Percentiles rank a stretch among this genome's conserved stretches.
Conservation (phyloP, 176 grass and related monocot genomes). For the Zea mays region Zm-B73-REFERENCE-NAM-5.0 NC_050098.1:59244501-59245000, state of each 20-base stretch:
- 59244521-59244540: constrained; percentile 7
- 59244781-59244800: neutral
- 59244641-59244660: neutral
- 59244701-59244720: constrained; percentile 1
- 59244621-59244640: neutral
- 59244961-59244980: neutral
- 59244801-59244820: neutral
- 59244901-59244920: neutral
- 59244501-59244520: neutral
- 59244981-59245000: constrained; percentile 10
- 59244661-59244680: neutral
- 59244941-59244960: neutral
- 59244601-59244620: neutral
- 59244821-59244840: neutral
- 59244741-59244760: neutral
- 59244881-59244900: neutral
- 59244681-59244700: neutral
- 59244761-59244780: neutral
- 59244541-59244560: neutral
- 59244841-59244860: no score
- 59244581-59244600: neutral
- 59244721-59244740: neutral
- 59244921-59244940: constrained; percentile 8
- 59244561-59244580: neutral
- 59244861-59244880: neutral